Evolutionary conservation across 2,329 filamentous ascomycete species (phyloP).

Genomic region (Monilinia vaccinii-corymbosi): DNA sequence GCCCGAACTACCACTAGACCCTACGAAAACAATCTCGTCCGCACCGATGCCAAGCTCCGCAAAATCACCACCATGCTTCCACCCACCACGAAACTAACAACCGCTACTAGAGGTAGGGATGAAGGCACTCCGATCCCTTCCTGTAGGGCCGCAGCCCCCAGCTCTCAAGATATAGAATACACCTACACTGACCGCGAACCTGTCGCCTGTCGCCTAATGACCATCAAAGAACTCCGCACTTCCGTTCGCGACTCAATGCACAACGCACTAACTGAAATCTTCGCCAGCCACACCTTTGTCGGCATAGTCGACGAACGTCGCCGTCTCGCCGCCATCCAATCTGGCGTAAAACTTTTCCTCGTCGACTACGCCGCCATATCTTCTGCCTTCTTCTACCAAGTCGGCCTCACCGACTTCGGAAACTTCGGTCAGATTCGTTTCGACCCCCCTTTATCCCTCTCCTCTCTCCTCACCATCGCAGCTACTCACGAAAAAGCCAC

Average conservation of each 20-base stretch:
- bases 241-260: slow-evolving; percentile 77
- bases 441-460: slow-evolving; percentile 62
- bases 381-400: slow-evolving; percentile 90
- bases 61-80: slow-evolving; percentile 97
- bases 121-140: slow-evolving; percentile 23
- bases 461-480: slow-evolving; percentile 62
- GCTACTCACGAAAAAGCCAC: slow-evolving; percentile 59
- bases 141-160: neutral
- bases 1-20: slow-evolving; percentile 46
- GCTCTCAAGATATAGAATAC: slow-evolving; percentile 54
- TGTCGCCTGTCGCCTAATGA: slow-evolving; percentile 65
- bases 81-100: slow-evolving; percentile 33
- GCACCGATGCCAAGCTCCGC: slow-evolving; percentile 78
- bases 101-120: neutral
- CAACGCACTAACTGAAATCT: slow-evolving; percentile 75
- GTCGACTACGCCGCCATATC: slow-evolving; percentile 85
- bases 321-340: slow-evolving; percentile 85
- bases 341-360: slow-evolving; percentile 83
- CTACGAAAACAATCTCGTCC: slow-evolving; percentile 80
- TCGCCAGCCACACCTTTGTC: slow-evolving; percentile 84
- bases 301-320: slow-evolving; percentile 82
- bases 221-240: slow-evolving; percentile 74
- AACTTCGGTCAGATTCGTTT: slow-evolving; percentile 86
- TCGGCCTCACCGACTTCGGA: slow-evolving; percentile 88
- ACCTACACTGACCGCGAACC: slow-evolving; percentile 61